Evolutionary conservation across 2,329 filamentous ascomycete genomes (phyloP).

Genomic region (Xylogone sp.): DNA sequence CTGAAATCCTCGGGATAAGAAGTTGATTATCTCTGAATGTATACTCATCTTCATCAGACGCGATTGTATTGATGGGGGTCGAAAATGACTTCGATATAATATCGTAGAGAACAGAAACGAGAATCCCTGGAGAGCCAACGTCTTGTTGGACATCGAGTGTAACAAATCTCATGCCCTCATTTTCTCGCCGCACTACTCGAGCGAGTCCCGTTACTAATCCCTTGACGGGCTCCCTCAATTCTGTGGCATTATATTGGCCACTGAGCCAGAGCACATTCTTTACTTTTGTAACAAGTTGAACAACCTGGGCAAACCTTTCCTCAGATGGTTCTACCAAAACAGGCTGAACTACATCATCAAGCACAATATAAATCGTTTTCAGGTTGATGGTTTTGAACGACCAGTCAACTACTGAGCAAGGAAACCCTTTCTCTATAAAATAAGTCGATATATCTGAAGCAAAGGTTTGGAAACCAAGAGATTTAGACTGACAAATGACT

Average conservation of each 20-base stretch:
- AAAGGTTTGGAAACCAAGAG: neutral
- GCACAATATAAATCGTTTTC: neutral
- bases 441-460: neutral
- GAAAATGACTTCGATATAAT: neutral
- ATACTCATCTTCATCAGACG: conserved; percentile 5
- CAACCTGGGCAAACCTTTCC: neutral
- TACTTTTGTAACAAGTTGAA: neutral
- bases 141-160: conserved; percentile 5
- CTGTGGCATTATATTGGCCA: neutral
- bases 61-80: neutral
- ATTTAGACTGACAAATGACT: neutral
- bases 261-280: neutral
- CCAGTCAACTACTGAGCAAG: neutral
- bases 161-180: conserved; percentile 7
- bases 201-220: conserved; percentile 4
- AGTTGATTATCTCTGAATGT: conserved; percentile 3
- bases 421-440: neutral
- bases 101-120: neutral
- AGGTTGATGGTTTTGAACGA: neutral
- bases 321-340: neutral
- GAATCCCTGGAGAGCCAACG: neutral
- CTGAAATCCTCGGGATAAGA: conserved; percentile 5
- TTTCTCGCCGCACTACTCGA: conserved; percentile 7
- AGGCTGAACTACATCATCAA: neutral
- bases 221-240: neutral